Evolutionary conservation across 2,329 filamentous ascomycete species (phyloP).

Genomic region (Calonectria pseudoturangicola): DNA sequence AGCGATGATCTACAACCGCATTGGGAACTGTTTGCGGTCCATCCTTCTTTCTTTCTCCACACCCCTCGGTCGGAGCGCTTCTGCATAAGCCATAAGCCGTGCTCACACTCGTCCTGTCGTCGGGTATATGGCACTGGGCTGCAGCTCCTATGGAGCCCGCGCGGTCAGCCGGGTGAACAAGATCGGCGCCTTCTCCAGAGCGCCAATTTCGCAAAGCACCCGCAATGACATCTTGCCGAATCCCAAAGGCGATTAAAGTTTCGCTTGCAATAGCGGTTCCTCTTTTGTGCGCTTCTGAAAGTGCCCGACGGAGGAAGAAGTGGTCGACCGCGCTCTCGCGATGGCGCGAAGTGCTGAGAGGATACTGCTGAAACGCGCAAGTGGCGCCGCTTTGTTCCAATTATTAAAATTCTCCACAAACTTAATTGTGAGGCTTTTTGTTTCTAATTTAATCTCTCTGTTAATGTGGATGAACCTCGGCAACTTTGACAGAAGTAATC

Average conservation of each 20-base stretch:
- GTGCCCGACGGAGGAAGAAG: not conserved
- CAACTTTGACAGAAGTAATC: not conserved
- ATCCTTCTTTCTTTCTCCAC: slow-evolving; percentile 7
- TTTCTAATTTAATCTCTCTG: not conserved
- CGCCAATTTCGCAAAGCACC: slow-evolving; percentile 14
- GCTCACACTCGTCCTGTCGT: not conserved
- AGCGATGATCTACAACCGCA: slow-evolving; percentile 11
- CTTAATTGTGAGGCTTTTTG: not conserved
- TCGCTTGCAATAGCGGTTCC: not conserved
- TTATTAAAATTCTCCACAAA: too few relatives aligned
- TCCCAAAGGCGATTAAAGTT: slow-evolving; percentile 4
- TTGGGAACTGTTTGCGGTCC: slow-evolving; percentile 6
- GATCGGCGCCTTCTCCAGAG: slow-evolving; percentile 18
- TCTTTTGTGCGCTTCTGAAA: not conserved
- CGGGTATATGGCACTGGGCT: not conserved
- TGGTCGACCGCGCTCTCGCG: not conserved
- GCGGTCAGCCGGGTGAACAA: not conserved
- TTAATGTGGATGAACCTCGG: not conserved
- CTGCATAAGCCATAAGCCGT: slow-evolving; percentile 15
- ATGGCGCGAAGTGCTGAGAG: not conserved
- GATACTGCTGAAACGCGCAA: not conserved
- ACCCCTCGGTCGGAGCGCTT: not conserved
- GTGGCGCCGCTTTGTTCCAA: too few relatives aligned
- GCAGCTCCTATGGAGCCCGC: slow-evolving; percentile 10
- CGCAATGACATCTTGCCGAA: not conserved